Evolutionary conservation across 352 stramenopile species (phyloP), one percentile per base, ranked within the genome.

Genomic region (Globisporangium canariense): DNA sequence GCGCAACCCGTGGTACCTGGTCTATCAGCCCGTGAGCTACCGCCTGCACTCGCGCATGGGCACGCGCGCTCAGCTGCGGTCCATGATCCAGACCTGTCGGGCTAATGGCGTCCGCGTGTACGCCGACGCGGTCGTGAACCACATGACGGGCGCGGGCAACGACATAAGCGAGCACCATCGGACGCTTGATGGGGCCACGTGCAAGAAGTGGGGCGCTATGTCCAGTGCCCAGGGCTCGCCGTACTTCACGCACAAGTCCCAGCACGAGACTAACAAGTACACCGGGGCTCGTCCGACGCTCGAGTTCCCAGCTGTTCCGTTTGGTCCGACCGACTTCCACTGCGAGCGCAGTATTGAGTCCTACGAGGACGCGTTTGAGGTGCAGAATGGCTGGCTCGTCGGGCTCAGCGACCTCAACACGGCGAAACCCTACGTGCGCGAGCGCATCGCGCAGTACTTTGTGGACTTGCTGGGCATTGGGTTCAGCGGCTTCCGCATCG

Each of bases 381-480:
- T 58, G 8, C 16, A 58, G 20, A 58, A 41, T n/a, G 52, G 30
- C 52, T 58, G 52, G n/a, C 32, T 58, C 30, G 32, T 58, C 18
- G 52, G 52, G 1, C 32, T 58, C 30, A 58, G 18, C 9, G 52
- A 58, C 52, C 52, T 91, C 9, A 84, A 90, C 67, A 91, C 82
- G 2, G 66, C 61, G 56, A 87, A 88, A 51, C 68, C 76, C 2
- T 78, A 75, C 52, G 78, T 91, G 38, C 82, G 73, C 28, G 76
- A 88, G 32, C 78, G 77, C 47, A 90, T 90, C 28, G 83, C 81
- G 0, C 79, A 88, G 46, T 89, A 91, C 68, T 83, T 92, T 49
- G 79, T 87, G 32, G 81, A 92, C 40, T 57, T 92, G 5, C 46
- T 92, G 5, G 79, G 78, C 5, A 85, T 92, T 52, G 79, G 81